Evolutionary conservation across 192 early-diverging fungal genomes (phyloP), one percentile per base, ranked within the genome.

Genomic region (Entomortierella beljakovae): DNA sequence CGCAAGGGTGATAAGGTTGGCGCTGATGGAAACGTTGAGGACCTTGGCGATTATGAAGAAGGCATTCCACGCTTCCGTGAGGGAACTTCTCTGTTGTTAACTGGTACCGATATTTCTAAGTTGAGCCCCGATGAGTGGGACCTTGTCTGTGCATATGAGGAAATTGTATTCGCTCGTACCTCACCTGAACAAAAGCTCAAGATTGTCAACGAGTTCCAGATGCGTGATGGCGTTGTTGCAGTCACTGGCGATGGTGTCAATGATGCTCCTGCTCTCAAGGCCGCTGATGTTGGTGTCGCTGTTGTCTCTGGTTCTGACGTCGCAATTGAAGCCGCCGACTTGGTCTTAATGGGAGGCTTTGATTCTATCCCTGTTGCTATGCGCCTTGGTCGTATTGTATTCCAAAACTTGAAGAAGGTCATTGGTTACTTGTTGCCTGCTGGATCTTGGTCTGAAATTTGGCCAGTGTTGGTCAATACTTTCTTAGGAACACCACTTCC

Each of bases 181-280:
- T 92, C 93, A n/a, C 94, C 95, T 9, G 93, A 95, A 65, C 95
- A 95, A 69, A 97, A 97, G 77, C 75, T 79, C 50, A 79, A 70
- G 62, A 79, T 79, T 49, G 81, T 97, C n/a, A 85, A 88, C 56
- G 86, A 91, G 67, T 85, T 94, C 66, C 89, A 93, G 64, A 76
- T 73, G n/a, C 90, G 94, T 70, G 91, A 88, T 33, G 83, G 86
- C 68, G 75, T 88, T 16, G 94, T 98, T 28, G 97, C 90, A 4
- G 94, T 96, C 3, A 96, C 94, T 16, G 96, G 96, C 64, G 96
- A 98, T 65, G 97, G 95, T 63, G 93, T 94, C 15, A 97, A 97
- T 72, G 97, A 98, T 64, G 88, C 95, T 56, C 94, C 95, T 35
- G 94, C 97, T 16, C 87, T 98, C 63, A 95, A 93, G 57, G 90